phyloP scores from a whole-genome alignment of 345 rosid species.

The Viola odorata region DNA sequence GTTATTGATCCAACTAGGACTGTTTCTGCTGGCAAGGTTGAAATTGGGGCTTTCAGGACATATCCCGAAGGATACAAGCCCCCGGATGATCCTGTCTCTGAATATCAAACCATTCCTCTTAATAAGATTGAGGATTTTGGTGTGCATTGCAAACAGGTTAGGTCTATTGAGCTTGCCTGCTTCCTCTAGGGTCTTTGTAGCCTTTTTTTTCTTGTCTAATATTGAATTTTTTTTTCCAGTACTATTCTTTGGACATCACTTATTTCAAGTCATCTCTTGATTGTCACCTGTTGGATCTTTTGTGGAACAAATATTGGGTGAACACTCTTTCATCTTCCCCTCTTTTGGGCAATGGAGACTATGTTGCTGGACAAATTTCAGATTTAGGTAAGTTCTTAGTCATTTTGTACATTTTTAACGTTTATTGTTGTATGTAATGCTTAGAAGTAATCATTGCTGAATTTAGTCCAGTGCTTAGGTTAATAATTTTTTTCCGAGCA shows the following conservation, averaged over 20 bases:
- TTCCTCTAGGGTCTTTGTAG: neutral
- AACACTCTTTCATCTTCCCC: conserved; percentile 97
- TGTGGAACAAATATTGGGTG: conserved; percentile 99
- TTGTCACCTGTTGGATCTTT: conserved; percentile 88
- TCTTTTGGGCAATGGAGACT: conserved; percentile 95
- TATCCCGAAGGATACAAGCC: conserved; percentile 91
- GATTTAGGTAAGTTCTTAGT: conserved; percentile 68
- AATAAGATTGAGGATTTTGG: conserved; percentile 90
- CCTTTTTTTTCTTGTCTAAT: conserved; percentile 9
- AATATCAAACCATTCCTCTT: conserved; percentile 96
- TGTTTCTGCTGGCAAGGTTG: conserved; percentile 99
- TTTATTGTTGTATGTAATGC: neutral
- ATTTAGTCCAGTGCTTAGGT: neutral
- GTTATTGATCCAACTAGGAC: conserved; percentile 99
- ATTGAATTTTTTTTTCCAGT: conserved; percentile 41
- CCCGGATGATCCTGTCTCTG: conserved; percentile 69
- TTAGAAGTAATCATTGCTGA: conserved; percentile 3
- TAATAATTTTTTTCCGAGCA: neutral
- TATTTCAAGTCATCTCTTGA: conserved; percentile 97
- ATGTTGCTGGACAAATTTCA: conserved; percentile 95
- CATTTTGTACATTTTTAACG: neutral
- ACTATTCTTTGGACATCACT: conserved; percentile 88
- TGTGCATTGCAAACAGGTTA: conserved; percentile 95
- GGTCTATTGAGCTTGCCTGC: neutral
- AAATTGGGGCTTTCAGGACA: conserved; percentile 98